phyloP scores from a whole-genome alignment of 1,284 basidiomycete species.

The Trichosporon asahii region DNA sequence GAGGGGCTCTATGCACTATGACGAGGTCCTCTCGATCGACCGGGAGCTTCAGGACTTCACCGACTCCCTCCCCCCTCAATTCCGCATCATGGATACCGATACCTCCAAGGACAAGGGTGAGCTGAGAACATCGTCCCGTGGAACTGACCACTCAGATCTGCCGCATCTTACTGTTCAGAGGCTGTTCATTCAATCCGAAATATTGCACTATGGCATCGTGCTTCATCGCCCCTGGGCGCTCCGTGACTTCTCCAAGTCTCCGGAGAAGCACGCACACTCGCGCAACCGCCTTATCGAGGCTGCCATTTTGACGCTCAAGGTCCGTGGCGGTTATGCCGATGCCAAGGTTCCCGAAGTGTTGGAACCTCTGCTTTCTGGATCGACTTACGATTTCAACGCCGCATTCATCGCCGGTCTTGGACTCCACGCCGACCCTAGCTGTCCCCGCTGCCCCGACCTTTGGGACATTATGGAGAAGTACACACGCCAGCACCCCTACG shows the following conservation, averaged over 20 bases:
- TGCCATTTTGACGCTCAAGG: constrained; percentile 41
- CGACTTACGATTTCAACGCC: constrained; percentile 49
- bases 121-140: no score
- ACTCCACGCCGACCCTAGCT: constrained; percentile 41
- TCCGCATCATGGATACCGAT: constrained; percentile 35
- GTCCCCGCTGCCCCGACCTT: constrained; percentile 38
- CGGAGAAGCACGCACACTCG: constrained; percentile 37
- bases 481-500: constrained; percentile 40
- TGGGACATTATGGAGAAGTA: constrained; percentile 40
- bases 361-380: constrained; percentile 42
- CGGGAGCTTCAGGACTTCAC: constrained; percentile 77
- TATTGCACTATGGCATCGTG: constrained; percentile 46
- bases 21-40: constrained; percentile 75
- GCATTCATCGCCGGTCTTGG: constrained; percentile 51
- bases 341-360: constrained; percentile 43
- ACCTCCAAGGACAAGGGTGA: constrained; percentile 37
- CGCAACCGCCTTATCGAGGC: constrained; percentile 46
- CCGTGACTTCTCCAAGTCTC: constrained; percentile 33
- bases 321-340: constrained; percentile 24
- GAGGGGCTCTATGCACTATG: constrained; percentile 69
- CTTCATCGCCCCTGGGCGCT: constrained; percentile 51
- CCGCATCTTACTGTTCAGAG: constrained; percentile 46
- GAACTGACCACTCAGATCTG: constrained; percentile 22
- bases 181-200: constrained; percentile 50
- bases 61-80: constrained; percentile 63